Evolutionary conservation across 2,329 filamentous ascomycete genomes (phyloP), one percentile per base, ranked within the genome.

Genomic region (Cladosporium sp.): DNA sequence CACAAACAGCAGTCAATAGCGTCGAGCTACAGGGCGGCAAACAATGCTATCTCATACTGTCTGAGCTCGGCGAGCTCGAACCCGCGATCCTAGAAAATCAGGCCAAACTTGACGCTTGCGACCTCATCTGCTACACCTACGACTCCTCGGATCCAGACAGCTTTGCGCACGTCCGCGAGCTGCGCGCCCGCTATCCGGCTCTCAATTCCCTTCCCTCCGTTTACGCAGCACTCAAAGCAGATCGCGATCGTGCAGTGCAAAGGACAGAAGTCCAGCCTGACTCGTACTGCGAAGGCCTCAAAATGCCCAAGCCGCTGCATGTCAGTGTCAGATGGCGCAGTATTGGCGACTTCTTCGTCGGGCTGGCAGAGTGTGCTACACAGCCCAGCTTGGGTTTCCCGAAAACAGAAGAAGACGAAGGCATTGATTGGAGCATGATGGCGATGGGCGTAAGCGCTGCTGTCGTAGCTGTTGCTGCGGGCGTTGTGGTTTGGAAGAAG

Each of bases 131-230:
- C 75, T 97, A 96, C 75, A 88, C 91, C 0, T 99, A 97, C 75
- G 94, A 99, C 76, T 97, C 93, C 2, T 95, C 92, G 1, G 92
- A 99, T 62, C 93, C 94, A 0, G 92, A 97, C 73, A 96, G 91
- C 3, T 99, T 99, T 73, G 86, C 89, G 1, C 92, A 97, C 70
- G 91, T 99, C 55, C 89, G 93, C 38, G 84, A 89, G 17, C 80
- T 97, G 51, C 87, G 92, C 43, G 82, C 84, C 58, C 89, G 87
- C 67, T 89, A 93, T 65, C 86, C 91, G 0, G 88, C 94, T 58
- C 82, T 99, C 2, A 89, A 96, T 71, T 87, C 90, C n/a, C 78
- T 99, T 28, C 94, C 94, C 0, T 88, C 90, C 8, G 88, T 99
- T 7, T 99, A 96, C 72, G 90, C 91, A 1, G 94, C 93, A 0